Evolutionary conservation across 1,284 basidiomycete species (phyloP).

Genomic region (Leccinum subrobustum): DNA sequence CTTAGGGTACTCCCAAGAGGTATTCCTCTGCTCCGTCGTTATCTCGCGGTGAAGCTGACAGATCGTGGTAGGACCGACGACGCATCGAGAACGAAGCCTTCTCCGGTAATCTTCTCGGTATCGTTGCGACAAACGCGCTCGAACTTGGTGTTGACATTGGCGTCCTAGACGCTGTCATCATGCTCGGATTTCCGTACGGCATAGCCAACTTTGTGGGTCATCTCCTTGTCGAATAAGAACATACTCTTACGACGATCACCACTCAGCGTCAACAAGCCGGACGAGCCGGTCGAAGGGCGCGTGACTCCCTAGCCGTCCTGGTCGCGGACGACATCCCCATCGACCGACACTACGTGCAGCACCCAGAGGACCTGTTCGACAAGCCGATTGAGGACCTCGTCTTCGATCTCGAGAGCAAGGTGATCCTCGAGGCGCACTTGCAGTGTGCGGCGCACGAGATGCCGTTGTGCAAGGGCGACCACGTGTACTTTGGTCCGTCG

Average conservation of each 20-base stretch:
- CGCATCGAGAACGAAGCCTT: conserved; percentile 87
- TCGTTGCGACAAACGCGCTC: conserved; percentile 89
- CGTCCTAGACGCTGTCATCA: conserved; percentile 83
- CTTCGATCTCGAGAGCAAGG: conserved; percentile 73
- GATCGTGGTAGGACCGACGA: conserved; percentile 63
- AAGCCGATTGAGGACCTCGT: conserved; percentile 62
- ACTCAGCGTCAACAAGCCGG: conserved; percentile 83
- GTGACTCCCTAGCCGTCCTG: conserved; percentile 83
- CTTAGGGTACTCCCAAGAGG: conserved; percentile 57
- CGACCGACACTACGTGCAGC: conserved; percentile 76
- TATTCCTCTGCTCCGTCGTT: conserved; percentile 27
- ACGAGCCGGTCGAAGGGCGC: conserved; percentile 79
- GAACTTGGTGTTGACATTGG: conserved; percentile 94
- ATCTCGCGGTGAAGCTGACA: conserved; percentile 3
- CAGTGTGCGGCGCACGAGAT: conserved; percentile 63
- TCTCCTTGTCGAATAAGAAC: background rate
- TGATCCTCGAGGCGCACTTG: conserved; percentile 65
- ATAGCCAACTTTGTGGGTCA: conserved; percentile 71
- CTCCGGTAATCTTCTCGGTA: conserved; percentile 77
- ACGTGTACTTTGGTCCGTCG: conserved; percentile 68
- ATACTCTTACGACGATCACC: background rate
- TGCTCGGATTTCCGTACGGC: conserved; percentile 78
- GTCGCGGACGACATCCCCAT: conserved; percentile 73
- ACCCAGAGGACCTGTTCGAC: conserved; percentile 73
- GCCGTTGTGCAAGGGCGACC: conserved; percentile 71